Percentiles rank a stretch among this genome's conserved stretches.
These are phyloP conservation scores for Austroboletus eburneus DNA, from an alignment of 768 basidiomycete genomes.

Conservation along the genomic window DNA sequence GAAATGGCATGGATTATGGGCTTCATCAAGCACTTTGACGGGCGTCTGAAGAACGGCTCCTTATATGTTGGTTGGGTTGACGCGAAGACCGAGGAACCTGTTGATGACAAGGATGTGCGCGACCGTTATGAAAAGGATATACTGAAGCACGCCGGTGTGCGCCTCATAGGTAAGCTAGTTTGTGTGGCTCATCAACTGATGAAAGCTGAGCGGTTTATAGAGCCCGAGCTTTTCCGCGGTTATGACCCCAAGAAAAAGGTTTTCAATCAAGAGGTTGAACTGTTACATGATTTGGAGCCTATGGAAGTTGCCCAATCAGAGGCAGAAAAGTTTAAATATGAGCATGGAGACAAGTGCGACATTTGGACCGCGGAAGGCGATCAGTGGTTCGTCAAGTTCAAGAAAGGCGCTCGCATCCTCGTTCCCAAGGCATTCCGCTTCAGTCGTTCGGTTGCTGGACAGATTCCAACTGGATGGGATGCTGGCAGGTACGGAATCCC, in stretches of 20 bases:
- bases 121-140: slow-evolving; percentile 95
- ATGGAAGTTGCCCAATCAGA: slow-evolving; percentile 90
- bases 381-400: slow-evolving; percentile 98
- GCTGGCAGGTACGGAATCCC: slow-evolving; percentile 97
- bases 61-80: slow-evolving; percentile 99
- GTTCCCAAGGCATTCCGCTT: slow-evolving; percentile 96
- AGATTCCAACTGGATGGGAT: slow-evolving; percentile 96
- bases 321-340: slow-evolving; percentile 91
- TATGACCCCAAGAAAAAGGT: slow-evolving; percentile 97
- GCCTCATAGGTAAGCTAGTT: slow-evolving; percentile 74
- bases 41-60: slow-evolving; percentile 87
- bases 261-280: slow-evolving; percentile 96
- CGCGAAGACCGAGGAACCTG: slow-evolving; percentile 85
- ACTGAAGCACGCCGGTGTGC: slow-evolving; percentile 84
- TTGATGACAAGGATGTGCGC: slow-evolving; percentile 97
- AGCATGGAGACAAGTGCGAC: slow-evolving; percentile 96
- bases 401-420: slow-evolving; percentile 91
- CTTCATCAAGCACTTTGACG: slow-evolving; percentile 97
- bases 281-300: slow-evolving; percentile 94
- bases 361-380: slow-evolving; percentile 88
- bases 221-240: slow-evolving; percentile 96
- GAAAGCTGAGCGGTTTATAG: slow-evolving; percentile 39
- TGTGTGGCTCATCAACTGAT: background rate
- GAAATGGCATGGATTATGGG: slow-evolving; percentile 99
- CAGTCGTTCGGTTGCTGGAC: slow-evolving; percentile 91